Percentiles rank a stretch among this genome's conserved stretches.
These are phyloP conservation scores for Lactarius sanguifluus DNA, from an alignment of 768 basidiomycete genomes.

Conservation along the genomic window DNA sequence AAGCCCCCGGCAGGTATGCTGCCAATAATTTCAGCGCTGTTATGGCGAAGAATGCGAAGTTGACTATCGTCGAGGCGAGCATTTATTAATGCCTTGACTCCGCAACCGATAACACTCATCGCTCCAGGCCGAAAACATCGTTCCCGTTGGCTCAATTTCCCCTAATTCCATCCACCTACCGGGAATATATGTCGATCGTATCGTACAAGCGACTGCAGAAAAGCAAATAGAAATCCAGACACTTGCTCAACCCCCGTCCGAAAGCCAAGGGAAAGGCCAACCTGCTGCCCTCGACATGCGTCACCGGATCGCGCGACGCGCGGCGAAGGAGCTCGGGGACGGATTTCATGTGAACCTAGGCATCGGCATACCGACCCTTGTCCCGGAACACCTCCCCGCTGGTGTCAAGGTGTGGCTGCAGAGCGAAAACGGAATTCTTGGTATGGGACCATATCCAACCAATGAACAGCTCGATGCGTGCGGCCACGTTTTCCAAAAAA, in stretches of 20 bases:
- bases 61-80: conserved; percentile 84
- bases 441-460: conserved; percentile 89
- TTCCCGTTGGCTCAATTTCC: conserved; percentile 77
- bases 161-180: conserved; percentile 82
- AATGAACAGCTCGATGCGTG: conserved; percentile 77
- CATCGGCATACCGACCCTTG: conserved; percentile 89
- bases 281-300: conserved; percentile 54
- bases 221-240: conserved; percentile 79
- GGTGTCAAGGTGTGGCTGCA: conserved; percentile 85
- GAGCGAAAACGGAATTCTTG: conserved; percentile 88
- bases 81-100: neutral
- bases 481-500: conserved; percentile 35
- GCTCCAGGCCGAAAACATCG: conserved; percentile 85
- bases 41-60: conserved; percentile 87
- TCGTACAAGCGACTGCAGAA: conserved; percentile 72
- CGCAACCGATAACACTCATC: conserved; percentile 3
- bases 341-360: conserved; percentile 88
- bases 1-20: conserved; percentile 55
- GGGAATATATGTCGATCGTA: conserved; percentile 86
- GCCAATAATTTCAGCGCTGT: conserved; percentile 84
- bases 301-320: conserved; percentile 78
- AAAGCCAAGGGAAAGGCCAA: conserved; percentile 46
- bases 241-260: conserved; percentile 49
- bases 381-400: conserved; percentile 73
- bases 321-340: conserved; percentile 86